phyloP scores from a whole-genome alignment of 192 early-diverging fungal genomes.

The Backusella morwellensis region DNA sequence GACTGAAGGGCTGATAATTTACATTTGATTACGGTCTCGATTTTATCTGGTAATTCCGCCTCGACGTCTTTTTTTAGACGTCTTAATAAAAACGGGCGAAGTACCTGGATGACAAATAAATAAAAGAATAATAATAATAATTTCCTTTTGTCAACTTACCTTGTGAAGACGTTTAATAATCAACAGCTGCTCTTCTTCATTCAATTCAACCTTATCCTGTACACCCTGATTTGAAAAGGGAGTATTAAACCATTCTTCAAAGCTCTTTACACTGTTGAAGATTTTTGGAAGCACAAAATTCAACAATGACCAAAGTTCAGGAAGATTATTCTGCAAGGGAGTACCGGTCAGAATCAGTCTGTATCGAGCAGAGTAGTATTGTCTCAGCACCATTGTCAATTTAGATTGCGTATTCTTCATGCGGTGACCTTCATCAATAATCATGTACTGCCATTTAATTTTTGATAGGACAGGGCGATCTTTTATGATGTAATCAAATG shows the following conservation, averaged over 20 bases:
- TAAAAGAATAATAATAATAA: not conserved
- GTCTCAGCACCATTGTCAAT: conserved; percentile 80
- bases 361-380: conserved; percentile 85
- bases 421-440: conserved; percentile 98
- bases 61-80: conserved; percentile 98
- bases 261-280: conserved; percentile 92
- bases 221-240: conserved; percentile 80
- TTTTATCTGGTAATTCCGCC: conserved; percentile 93
- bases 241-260: conserved; percentile 99
- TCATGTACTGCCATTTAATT: conserved; percentile 96
- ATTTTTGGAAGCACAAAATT: conserved; percentile 96
- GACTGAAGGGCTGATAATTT: conserved; percentile 85
- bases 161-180: conserved; percentile 97
- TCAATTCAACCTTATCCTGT: conserved; percentile 86
- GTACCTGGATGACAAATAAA: conserved; percentile 34
- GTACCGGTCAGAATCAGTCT: conserved; percentile 95
- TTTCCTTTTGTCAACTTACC: conserved; percentile 28
- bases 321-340: conserved; percentile 96
- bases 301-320: conserved; percentile 92
- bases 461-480: conserved; percentile 82
- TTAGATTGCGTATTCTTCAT: conserved; percentile 95
- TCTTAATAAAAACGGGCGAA: conserved; percentile 93
- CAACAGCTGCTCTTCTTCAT: conserved; percentile 96
- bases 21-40: conserved; percentile 90
- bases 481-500: conserved; percentile 96